Conservation (phyloP, 306 rosid genomes). For the Mimosa bimucronata region DNA sequence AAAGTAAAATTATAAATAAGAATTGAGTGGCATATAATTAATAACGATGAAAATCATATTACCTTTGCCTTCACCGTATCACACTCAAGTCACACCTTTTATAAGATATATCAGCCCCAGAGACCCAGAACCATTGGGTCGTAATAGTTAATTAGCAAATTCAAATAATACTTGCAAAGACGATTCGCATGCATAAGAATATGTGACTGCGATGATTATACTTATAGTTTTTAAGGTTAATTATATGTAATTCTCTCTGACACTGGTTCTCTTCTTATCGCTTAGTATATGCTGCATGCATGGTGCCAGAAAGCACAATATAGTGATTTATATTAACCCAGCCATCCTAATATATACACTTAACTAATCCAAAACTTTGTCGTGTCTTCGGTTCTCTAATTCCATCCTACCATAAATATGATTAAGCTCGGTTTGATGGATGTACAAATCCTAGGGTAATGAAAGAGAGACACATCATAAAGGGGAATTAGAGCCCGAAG, state of each 20-base stretch:
- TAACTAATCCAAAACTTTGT: neutral
- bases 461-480: neutral
- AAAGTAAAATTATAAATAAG: no score
- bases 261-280: neutral
- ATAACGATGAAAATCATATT: no score
- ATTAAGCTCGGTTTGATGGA: neutral
- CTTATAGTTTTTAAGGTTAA: neutral
- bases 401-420: neutral
- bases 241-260: neutral
- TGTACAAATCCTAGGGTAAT: neutral
- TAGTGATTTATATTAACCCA: neutral
- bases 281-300: conserved; percentile 2
- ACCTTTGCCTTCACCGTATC: neutral
- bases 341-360: neutral
- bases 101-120: neutral
- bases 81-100: no score
- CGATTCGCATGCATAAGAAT: neutral
- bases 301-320: neutral
- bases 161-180: neutral
- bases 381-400: neutral
- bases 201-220: neutral
- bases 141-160: neutral
- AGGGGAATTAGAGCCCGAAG: neutral
- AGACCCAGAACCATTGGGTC: neutral
- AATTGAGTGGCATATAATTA: no score